Base-by-base conservation (phyloP, 2,329 filamentous ascomycete genomes). In the Fusarium setosum region DNA sequence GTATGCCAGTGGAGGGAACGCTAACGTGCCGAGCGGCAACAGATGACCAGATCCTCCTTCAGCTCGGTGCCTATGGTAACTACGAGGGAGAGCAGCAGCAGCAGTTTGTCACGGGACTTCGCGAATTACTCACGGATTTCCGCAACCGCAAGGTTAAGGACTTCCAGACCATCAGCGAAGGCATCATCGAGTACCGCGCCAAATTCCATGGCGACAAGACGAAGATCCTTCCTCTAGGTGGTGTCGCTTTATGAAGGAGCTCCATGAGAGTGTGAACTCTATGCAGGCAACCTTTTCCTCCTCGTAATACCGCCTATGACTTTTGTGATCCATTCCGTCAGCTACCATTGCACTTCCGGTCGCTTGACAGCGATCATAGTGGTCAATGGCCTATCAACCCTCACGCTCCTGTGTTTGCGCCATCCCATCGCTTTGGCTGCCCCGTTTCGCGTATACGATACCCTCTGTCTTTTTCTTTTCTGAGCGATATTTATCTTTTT, bases 21-120 rank as follows among this genome's bases (percentile, higher is more conserved):
- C 83, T 86, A 82, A 87, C 83, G 74, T 71, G 70, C 65, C 57
- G 60, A 70, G 70, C 20, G 73, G 69, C 68, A 76, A 64, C 79
- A 94, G 91, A 93, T 81, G 88, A 91, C 76, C 87, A 89, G 74
- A 89, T 93, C 66, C 86, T 94, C 66, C 83, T 92, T 56, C 88
- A 92, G 68, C 85, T 94, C 52, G 91, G 91, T 41, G 88, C 85
- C 44, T 84, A 87, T 41, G 88, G 90, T 63, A 88, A 88, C 66
- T 89, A 88, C 73, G 85, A 83, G 38, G 85, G 85, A 68, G 85
- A 88, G 59, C 84, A 89, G 63, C 86, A 86, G 74, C 81, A 83
- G 56, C 81, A 83, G 62, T 93, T 90, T 77, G 88, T 88, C 68
- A 79, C 81, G 29, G 90, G 90, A 21, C 83, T 93, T 44, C 84